Evolutionary conservation across 805 yeast species (phyloP), one percentile per base, ranked within the genome.

Genomic region (Yarrowia alimentaria): DNA sequence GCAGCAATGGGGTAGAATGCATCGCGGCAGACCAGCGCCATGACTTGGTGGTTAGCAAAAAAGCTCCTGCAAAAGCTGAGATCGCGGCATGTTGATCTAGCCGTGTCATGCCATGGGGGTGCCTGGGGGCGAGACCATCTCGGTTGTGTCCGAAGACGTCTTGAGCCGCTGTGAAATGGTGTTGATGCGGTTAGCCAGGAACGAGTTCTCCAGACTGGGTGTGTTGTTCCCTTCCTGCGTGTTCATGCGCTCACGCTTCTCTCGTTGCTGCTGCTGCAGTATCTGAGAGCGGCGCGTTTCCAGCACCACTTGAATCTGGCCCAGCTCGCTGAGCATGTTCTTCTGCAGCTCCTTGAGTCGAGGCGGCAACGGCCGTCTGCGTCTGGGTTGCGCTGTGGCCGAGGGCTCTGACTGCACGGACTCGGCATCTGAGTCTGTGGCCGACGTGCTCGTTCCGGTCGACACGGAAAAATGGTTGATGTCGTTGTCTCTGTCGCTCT

Each of bases 251-350:
- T 37, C 43, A 0, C 22, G 43, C 11, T 17, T 16, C 9, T 20
- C 30, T 18, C 43, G 43, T 13, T 37, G 30, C 43, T 37, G 21
- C 21, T 25, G 43, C 30, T 24, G 43, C 11, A 30, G 9, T 21
- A 32, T 16, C 17, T 43, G 37, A 8, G 14, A 28, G 14, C 50
- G 37, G 7, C 50, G 14, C 16, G 16, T 31, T 20, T 21, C 37
- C 21, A 43, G 37, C 7, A 31, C 37, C 26, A 17, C 37, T 26
- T 43, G 50, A n/a, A 43, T 31, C 29, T 43, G 35, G 28, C 37
- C 50, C 37, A 43, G 30, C 13, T 43, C 50, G 12, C 19, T 20
- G 13, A 43, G 37, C 50, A 43, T 43, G 35, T 29, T 22, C 11
- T 30, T 33, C 28, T 43, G 50, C 6, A 43, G 37, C 8, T 26